Base-by-base conservation (phyloP, 2,329 filamentous ascomycete species). In the Cladosporium sp. region DNA sequence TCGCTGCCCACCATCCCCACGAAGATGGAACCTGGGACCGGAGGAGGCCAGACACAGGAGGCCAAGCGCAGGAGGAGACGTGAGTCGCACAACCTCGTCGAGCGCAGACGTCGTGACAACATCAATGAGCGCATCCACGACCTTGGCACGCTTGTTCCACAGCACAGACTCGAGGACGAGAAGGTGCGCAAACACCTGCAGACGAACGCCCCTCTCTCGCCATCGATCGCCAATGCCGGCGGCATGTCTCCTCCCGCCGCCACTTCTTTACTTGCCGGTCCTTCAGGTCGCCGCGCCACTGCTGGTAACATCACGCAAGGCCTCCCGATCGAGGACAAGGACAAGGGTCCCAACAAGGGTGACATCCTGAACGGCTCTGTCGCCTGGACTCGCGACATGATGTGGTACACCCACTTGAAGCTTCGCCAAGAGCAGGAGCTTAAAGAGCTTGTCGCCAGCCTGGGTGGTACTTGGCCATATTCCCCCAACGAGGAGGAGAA, bases 111-210 rank as follows among this genome's bases (percentile, higher is more conserved):
- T 55, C 84, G 93, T 55, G 93, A 97, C 73, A 97, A 97, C 67
- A 99, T 99, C 76, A 99, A 99, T 61, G 93, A 99, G 71, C 84
- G 93, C 38, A 99, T 99, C 56, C 92, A 97, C 64, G 93, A 99
- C 65, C 80, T 99, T 7, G 96, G 92, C 64, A 89, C 90, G 62
- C 80, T 99, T 15, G 92, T 99, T 2, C 93, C 93, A 19, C 80
- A 85, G 54, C 93, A 99, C 69, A 85, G 93, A 54, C 78, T 99
- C 2, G 93, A 99, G 63, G 93, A 97, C 65, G 93, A 99, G 71
- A 96, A 96, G 73, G 88, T 97, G 42, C 86, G 91, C 59, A 97
- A 97, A 72, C 85, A 96, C 64, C 85, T 97, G 48, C 84, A 92
- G 63, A 97, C 91, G 65, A 95, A 92, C 54, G 92, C 89, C 1